Conservation (phyloP, 441 rosid species). For the Euphorbia celastroides region DNA sequence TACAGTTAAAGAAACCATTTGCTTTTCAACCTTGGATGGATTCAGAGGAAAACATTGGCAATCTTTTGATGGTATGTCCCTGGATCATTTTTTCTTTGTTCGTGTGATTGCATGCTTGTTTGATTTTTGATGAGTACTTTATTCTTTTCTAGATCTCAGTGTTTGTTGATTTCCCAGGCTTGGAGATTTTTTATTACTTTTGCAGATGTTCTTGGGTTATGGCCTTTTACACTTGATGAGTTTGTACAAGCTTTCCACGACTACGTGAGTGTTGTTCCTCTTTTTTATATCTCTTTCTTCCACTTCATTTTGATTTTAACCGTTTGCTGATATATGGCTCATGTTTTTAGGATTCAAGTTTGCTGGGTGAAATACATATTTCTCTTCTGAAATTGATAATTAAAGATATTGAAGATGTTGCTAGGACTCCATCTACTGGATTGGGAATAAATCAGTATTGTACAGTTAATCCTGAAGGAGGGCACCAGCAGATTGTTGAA, state of each 20-base stretch:
- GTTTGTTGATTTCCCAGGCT: constrained; percentile 31
- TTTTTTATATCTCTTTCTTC: constrained; percentile 8
- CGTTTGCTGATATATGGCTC: constrained; percentile 15
- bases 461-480: constrained; percentile 74
- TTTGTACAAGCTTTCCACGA: constrained; percentile 85
- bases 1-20: constrained; percentile 60
- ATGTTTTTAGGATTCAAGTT: constrained; percentile 57
- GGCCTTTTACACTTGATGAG: constrained; percentile 94
- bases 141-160: background rate
- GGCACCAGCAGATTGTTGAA: constrained; percentile 79
- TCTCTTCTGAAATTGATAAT: constrained; percentile 60
- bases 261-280: too few species aligned
- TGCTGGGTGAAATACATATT: constrained; percentile 76
- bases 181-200: constrained; percentile 88
- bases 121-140: background rate
- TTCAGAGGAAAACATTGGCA: constrained; percentile 75
- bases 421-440: constrained; percentile 46
- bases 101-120: background rate
- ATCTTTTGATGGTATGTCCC: constrained; percentile 79
- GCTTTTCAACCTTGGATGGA: constrained; percentile 63
- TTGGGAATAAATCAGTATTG: constrained; percentile 55
- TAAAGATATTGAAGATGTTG: constrained; percentile 84
- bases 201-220: constrained; percentile 70
- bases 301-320: constrained; percentile 14
- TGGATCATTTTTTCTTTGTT: constrained; percentile 15